Base-by-base conservation (phyloP, 441 rosid genomes). In the Corymbia calophylla region DNA sequence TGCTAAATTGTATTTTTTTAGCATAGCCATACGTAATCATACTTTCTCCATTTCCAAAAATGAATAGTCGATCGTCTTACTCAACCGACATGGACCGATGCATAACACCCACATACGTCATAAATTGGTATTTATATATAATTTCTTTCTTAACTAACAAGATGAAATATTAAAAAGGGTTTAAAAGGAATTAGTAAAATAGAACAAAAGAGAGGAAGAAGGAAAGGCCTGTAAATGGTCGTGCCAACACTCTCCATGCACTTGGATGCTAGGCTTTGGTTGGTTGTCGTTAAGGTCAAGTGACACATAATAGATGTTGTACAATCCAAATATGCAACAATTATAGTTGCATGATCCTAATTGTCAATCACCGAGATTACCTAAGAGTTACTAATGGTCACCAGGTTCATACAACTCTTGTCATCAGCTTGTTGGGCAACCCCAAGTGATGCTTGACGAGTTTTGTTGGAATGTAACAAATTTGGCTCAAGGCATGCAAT, bases 91-190 rank as follows among this genome's bases (percentile, higher is more conserved):
- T 56, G 9, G 5, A 14, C 16, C 0, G 0, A 64, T 9, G 8
- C 35, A n/a, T 64, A 58, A 58, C 4, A 58, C 0, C 23, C 9
- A 58, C 0, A 21, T 23, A 9, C 1, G 1, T 23, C 0, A 0
- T 1, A 56, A 23, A 5, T 23, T 56, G 9, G 19, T 21, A 0
- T 56, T 1, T 1, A 9, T 53, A 3, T 23, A 2, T 9, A 58
- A 4, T 58, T 58, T 58, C 62, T 58, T 58, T 56, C 10, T 58
- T 1, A 58, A 9, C 14, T 1, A 10, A 58, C 10, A 58, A 58
- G 39, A 31, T 66, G 11, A 31, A 66, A 66, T 2, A 8, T 66
- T 17, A 68, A 32, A 25, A 58, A 58, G 3, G 3, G 25, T 58
- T 58, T 58, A 9, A 0, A 23, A 14, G 25, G n/a, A 2, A 58